phyloP scores from a whole-genome alignment of 1,139 yeast species.

The Trichomonascaceae sp. region DNA sequence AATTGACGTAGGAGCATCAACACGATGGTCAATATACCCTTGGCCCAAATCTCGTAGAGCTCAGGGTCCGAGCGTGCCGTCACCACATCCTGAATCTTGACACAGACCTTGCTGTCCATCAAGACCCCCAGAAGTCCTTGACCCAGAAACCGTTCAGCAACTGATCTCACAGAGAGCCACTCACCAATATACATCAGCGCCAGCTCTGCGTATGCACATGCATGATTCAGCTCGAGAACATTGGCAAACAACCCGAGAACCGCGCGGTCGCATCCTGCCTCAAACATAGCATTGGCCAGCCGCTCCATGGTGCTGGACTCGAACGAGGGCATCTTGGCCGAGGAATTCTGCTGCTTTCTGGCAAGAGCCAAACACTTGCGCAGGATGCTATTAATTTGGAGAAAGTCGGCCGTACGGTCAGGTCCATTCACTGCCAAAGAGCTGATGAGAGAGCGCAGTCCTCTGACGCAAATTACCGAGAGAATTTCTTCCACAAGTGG shows the following conservation, averaged over 20 bases:
- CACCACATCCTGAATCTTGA: constrained; percentile 45
- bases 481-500: too few relatives aligned
- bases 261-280: constrained; percentile 48
- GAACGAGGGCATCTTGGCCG: too few relatives aligned
- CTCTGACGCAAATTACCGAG: too few relatives aligned
- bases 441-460: too few relatives aligned
- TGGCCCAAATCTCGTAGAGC: constrained; percentile 67
- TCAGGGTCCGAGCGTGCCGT: constrained; percentile 37
- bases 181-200: constrained; percentile 60
- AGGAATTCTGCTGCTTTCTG: constrained; percentile 24
- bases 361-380: constrained; percentile 43
- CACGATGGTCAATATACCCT: constrained; percentile 63
- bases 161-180: constrained; percentile 43
- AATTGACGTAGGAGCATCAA: constrained; percentile 47
- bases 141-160: constrained; percentile 54
- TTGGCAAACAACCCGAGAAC: constrained; percentile 55
- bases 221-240: constrained; percentile 50
- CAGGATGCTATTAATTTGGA: constrained; percentile 48
- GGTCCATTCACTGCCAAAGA: too few relatives aligned
- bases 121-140: constrained; percentile 59
- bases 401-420: constrained; percentile 48
- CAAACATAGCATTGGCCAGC: constrained; percentile 28
- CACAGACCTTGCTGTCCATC: constrained; percentile 63
- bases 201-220: constrained; percentile 60
- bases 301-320: constrained; percentile 14